Percentiles rank a stretch among this genome's conserved stretches.
Evolutionary conservation across 192 early-diverging fungal genomes (phyloP).

Genomic region (Backusella westeae): DNA sequence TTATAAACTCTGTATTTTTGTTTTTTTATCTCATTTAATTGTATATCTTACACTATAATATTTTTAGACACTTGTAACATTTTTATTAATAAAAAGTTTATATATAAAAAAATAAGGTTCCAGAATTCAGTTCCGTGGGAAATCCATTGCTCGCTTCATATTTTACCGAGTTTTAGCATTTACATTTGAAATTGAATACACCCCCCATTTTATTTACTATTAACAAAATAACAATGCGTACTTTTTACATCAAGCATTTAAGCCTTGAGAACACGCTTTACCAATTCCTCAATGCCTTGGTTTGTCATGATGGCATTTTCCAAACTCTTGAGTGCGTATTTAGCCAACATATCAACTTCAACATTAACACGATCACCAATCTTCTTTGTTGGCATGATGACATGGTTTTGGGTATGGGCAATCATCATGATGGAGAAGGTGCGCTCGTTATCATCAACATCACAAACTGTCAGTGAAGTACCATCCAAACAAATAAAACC

Average conservation of each 20-base stretch:
- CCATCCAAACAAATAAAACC: conserved; percentile 95
- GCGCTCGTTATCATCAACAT: conserved; percentile 71
- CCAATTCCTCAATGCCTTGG: conserved; percentile 36
- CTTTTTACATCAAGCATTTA: background rate
- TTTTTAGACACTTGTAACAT: background rate
- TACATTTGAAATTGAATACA: background rate
- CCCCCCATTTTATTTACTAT: background rate
- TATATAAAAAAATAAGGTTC: background rate
- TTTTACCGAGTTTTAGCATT: background rate
- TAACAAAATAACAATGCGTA: background rate
- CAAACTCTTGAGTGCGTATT: conserved; percentile 76
- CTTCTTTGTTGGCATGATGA: conserved; percentile 72
- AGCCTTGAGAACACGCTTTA: conserved; percentile 25
- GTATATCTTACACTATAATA: background rate
- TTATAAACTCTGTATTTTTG: background rate
- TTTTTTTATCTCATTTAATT: background rate
- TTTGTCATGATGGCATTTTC: conserved; percentile 73
- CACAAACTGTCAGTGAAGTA: conserved; percentile 91
- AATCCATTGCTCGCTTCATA: background rate
- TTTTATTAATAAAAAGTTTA: background rate
- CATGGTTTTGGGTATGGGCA: conserved; percentile 84
- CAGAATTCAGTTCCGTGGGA: background rate
- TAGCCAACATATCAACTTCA: conserved; percentile 97
- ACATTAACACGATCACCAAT: conserved; percentile 84
- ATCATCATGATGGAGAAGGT: conserved; percentile 96